Base-by-base conservation (phyloP, 306 rosid species). In the Malus fusca region DNA sequence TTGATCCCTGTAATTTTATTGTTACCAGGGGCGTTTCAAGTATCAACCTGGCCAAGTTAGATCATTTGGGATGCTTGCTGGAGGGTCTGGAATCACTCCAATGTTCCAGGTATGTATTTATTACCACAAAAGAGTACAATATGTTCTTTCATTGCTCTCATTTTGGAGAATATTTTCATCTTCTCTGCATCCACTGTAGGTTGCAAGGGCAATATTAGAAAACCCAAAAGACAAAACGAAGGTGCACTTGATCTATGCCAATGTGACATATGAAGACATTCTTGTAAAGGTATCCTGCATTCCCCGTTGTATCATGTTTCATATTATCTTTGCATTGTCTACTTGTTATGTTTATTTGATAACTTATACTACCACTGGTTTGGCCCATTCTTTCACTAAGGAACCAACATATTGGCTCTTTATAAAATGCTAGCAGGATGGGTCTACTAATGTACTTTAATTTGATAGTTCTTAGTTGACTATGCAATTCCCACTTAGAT, bases 81-180 rank as follows among this genome's bases (percentile, higher is more conserved):
- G 99, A 84, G 99, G 99, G 76, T 92, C 99, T 55, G 99, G 99
- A 80, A 96, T 96, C 70, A 96, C 99, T 71, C 99, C 99, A 78
- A 96, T 96, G 99, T 96, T 85, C 82, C 99, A 96, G 81, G 99
- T 92, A 90, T 73, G 78, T 66, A 33, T 26, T 18, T 65, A 21
- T 22, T 4, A 14, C 4, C 53, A 23, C 23, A 9, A 48, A 31
- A n/a, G 6, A 13, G 31, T 66, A 3, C 40, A 58, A 19, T 30
- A 23, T 19, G 22, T 22, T 73, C 12, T 68, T 26, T 3, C 5
- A 4, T 76, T 69, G 26, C 42, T 77, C 53, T 18, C 12, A 22
- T 77, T 52, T 31, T 51, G 72, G 19, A 77, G 31, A 25, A 17
- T 46, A 4, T 21, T 69, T 58, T 83, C 33, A 37, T 60, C 58